Base-by-base conservation (phyloP, 163 green algal species). In the Chlamydomonas reinhardtii region DNA sequence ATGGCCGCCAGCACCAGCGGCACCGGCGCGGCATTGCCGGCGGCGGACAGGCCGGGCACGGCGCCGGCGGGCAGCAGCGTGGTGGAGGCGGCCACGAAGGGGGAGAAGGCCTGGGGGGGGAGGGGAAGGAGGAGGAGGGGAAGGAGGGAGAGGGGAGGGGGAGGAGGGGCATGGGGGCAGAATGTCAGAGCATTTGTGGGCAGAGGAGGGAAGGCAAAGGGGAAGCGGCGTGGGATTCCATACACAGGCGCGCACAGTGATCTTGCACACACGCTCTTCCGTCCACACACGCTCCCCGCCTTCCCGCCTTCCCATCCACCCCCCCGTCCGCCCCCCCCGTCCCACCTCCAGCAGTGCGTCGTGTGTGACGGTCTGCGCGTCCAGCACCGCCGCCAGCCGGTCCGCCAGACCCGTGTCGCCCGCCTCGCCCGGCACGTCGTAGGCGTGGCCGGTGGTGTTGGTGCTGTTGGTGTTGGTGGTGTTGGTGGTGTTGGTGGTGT, bases 1-100 rank as follows among this genome's bases (percentile, higher is more conserved):
- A 86, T 73, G n/a, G 70, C 70, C 35, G 35, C 80, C 69, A 86
- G 59, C 25, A 80, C 27, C 3, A 54, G 31, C 4, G 80, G 80
- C 56, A 86, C 24, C 27, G 54, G 34, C 31, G 32, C 56, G 25
- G n/a, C 24, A 56, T 72, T 85, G 32, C 37, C 35, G 27, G 69
- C 1, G 14, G 80, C 69, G 22, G 70, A 37, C 5, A 20, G 48
- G 11, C 78, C 78, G 17, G 76, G 39, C 15, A 77, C 68, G 4
- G 43, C 52, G 20, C 52, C 52, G 11, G 52, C 43, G 2, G 79
- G 79, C 68, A 77, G 79, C 68, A 85, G 68, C 68, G 31, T 31
- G 48, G 32, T 29, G 25, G 31, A 1, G 65, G 48, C 43, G 43
- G 35, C 24, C 22, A 24, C 20, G 68, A 35, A 78, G 68, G 52